These are phyloP conservation scores for Termitomyces sp. DNA, from an alignment of 768 basidiomycete species.

Conservation along the genomic window DNA sequence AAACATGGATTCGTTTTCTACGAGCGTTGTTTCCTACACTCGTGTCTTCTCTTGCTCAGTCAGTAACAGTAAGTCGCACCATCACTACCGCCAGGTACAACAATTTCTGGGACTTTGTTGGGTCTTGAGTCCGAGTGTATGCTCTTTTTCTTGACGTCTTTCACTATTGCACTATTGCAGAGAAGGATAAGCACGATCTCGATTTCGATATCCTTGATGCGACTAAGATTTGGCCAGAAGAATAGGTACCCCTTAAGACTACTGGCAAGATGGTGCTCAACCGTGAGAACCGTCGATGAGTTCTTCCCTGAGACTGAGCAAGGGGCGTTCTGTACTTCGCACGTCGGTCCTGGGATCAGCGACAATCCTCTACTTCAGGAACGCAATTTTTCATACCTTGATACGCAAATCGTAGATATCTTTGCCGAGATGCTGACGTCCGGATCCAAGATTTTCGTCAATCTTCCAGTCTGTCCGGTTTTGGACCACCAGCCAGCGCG, in stretches of 20 bases:
- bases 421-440: neutral
- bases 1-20: neutral
- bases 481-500: slow-evolving; percentile 63
- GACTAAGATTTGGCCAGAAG: slow-evolving; percentile 85
- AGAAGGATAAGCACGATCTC: slow-evolving; percentile 73
- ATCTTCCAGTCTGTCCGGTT: slow-evolving; percentile 74
- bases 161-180: slow-evolving; percentile 69
- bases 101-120: slow-evolving; percentile 86
- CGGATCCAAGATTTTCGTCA: slow-evolving; percentile 66
- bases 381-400: slow-evolving; percentile 84
- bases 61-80: neutral
- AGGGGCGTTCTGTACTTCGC: slow-evolving; percentile 81
- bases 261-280: slow-evolving; percentile 75
- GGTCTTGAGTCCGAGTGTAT: slow-evolving; percentile 64
- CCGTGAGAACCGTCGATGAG: slow-evolving; percentile 60
- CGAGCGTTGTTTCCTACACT: neutral
- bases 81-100: slow-evolving; percentile 37
- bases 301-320: slow-evolving; percentile 89
- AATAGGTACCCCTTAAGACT: slow-evolving; percentile 69
- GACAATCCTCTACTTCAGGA: slow-evolving; percentile 82
- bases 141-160: slow-evolving; percentile 15
- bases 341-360: slow-evolving; percentile 66
- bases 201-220: slow-evolving; percentile 87
- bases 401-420: slow-evolving; percentile 64
- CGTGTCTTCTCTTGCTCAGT: neutral